phyloP scores from a whole-genome alignment of 768 basidiomycete species.

The Lactarius indigo region DNA sequence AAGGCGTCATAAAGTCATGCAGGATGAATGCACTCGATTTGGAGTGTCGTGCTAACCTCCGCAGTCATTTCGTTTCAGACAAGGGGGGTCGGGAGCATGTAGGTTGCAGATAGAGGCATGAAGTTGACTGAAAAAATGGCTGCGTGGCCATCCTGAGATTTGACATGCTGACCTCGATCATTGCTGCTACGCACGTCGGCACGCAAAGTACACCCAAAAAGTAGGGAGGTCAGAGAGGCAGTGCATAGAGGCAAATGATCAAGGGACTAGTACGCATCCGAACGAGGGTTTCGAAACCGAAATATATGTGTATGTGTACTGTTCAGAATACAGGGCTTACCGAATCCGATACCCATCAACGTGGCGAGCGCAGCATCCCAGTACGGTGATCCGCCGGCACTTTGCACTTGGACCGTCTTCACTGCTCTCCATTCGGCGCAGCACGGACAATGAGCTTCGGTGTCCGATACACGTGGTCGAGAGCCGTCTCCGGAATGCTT shows the following conservation, averaged over 20 bases:
- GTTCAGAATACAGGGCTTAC: constrained; percentile 22
- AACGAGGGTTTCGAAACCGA: not conserved
- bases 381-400: constrained; percentile 18
- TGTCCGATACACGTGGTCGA: not conserved
- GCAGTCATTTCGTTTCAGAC: too few species aligned
- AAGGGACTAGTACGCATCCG: not conserved
- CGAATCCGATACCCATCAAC: constrained; percentile 25
- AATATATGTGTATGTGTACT: not conserved
- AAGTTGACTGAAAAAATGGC: not conserved
- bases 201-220: not conserved
- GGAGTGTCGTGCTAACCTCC: not conserved
- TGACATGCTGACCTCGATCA: not conserved
- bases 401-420: not conserved
- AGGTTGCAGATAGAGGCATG: not conserved
- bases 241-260: not conserved
- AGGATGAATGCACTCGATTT: not conserved
- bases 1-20: not conserved
- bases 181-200: not conserved
- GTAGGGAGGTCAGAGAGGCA: not conserved
- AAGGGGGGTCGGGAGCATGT: not conserved
- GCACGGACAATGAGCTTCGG: not conserved
- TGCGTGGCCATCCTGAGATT: not conserved
- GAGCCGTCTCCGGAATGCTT: not conserved
- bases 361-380: constrained; percentile 21
- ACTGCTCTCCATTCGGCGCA: not conserved